Base-by-base conservation (phyloP, 208 protist genomes). In the Crithidia mellificae region DNA sequence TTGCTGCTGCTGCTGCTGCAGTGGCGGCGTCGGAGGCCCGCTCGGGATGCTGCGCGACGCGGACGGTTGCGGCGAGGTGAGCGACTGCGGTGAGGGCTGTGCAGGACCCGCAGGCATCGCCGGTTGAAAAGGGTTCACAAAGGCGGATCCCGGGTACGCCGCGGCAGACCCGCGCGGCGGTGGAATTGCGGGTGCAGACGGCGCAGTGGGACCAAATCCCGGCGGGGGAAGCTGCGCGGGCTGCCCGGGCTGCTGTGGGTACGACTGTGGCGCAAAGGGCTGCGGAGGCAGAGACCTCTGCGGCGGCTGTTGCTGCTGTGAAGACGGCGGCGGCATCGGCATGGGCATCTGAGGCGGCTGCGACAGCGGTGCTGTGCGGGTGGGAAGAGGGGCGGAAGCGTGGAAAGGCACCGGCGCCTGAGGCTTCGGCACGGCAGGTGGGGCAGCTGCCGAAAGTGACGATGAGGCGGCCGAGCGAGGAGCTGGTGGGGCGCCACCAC, bases 51-150 rank as follows among this genome's bases (percentile, higher is more conserved):
- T 43, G 34, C 29, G 34, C 20, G 53, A 14, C 53, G 14, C 34
- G 9, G 53, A 41, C 1, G 53, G 19, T 17, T 30, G 27, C 53
- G 34, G 53, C 53, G 29, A 30, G 4, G 53, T 6, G 27, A 25
- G 34, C n/a, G 1, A 29, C 22, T 51, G 17, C 22, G 2, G 34
- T 22, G 2, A 34, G 12, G 14, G 53, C 34, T 1, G 53, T 34
- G 15, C 20, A 6, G 27, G n/a, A 0, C 17, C 1, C 25, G 29
- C 7, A n/a, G 43, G 53, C 9, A 30, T 2, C 3, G 41, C 6
- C 14, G 51, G 57, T n/a, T 63, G 57, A 49, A 53, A 53, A 24
- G 57, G 43, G 29, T 51, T 63, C 14, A 53, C 57, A 6, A 43
- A 63, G 0, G 57, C 43, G 1, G 57, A 39, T 19, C 43, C 20